Evolutionary conservation across 805 yeast genomes (phyloP).

Genomic region (Yamadazyma tumulicola): DNA sequence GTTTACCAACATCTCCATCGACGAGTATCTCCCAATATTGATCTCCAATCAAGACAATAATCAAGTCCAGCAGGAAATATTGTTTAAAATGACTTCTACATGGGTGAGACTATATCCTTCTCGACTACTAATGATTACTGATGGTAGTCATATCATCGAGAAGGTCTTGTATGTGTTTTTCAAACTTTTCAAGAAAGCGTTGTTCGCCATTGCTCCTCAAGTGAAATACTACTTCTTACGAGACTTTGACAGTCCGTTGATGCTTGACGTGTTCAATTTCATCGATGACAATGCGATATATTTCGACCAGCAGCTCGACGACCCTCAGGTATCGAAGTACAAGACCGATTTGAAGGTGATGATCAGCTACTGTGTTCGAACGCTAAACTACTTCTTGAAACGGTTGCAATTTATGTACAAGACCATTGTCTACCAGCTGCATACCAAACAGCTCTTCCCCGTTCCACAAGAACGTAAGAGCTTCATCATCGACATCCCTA

Average conservation of each 20-base stretch:
- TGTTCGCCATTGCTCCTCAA: conserved; percentile 37
- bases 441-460: conserved; percentile 19
- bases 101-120: conserved; percentile 37
- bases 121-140: conserved; percentile 20
- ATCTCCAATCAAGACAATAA: conserved; percentile 21
- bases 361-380: conserved; percentile 28
- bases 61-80: conserved; percentile 27
- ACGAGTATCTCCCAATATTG: conserved; percentile 25
- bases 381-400: conserved; percentile 26
- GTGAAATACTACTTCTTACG: conserved; percentile 36
- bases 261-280: conserved; percentile 30
- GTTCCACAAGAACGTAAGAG: conserved; percentile 24
- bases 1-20: conserved; percentile 22
- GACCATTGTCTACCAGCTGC: conserved; percentile 22
- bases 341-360: conserved; percentile 17
- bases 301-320: conserved; percentile 16
- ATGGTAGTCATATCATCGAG: conserved; percentile 27
- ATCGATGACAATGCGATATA: conserved; percentile 23
- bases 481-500: conserved; percentile 22
- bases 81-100: conserved; percentile 30
- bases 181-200: conserved; percentile 29
- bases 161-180: conserved; percentile 29
- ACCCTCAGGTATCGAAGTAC: conserved; percentile 14
- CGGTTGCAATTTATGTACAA: conserved; percentile 28
- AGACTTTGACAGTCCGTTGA: conserved; percentile 40